phyloP scores from a whole-genome alignment of 345 rosid genomes.

The Lagerstroemia speciosa region DNA sequence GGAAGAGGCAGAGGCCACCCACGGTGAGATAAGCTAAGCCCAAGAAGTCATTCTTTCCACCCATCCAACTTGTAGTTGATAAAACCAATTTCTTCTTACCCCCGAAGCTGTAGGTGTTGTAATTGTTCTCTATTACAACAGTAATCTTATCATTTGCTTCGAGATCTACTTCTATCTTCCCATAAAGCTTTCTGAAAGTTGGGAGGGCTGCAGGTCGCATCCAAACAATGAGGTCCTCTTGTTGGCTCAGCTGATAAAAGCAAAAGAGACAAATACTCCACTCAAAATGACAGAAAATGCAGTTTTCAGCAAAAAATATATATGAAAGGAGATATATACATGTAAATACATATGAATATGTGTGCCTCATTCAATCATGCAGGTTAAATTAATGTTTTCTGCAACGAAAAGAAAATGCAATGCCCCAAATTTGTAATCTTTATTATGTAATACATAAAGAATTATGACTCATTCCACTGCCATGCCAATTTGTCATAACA shows the following conservation, averaged over 20 bases:
- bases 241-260: constrained; percentile 25
- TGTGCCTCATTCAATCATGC: background rate
- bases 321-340: background rate
- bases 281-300: background rate
- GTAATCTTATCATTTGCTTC: constrained; percentile 21
- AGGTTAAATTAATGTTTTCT: too few relatives aligned
- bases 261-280: background rate
- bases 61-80: constrained; percentile 34
- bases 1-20: constrained; percentile 29
- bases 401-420: too few relatives aligned
- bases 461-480: too few relatives aligned
- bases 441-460: too few relatives aligned
- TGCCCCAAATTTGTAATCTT: too few relatives aligned
- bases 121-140: constrained; percentile 33
- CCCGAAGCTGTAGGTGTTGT: constrained; percentile 31
- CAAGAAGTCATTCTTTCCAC: constrained; percentile 33
- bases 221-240: constrained; percentile 43
- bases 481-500: too few relatives aligned
- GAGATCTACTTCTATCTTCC: constrained; percentile 32
- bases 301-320: background rate
- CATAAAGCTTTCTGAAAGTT: constrained; percentile 37
- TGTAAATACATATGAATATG: background rate
- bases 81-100: constrained; percentile 33
- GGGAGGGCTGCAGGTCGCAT: constrained; percentile 43
- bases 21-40: constrained; percentile 31